phyloP scores from a whole-genome alignment of 805 yeast genomes.

The Candida glaebosa region DNA sequence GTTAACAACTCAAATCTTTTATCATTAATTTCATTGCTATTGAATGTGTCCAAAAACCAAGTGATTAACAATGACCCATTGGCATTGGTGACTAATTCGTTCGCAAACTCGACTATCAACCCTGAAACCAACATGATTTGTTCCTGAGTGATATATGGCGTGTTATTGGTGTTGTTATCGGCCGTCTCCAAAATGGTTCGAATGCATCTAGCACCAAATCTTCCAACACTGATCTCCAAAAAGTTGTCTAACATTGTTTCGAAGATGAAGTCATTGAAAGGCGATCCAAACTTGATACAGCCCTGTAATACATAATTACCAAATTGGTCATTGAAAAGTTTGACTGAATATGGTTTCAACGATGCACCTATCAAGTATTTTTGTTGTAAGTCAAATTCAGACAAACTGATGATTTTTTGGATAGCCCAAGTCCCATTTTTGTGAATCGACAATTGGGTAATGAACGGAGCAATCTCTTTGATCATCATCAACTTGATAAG shows the following conservation, averaged over 20 bases:
- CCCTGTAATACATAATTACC: conserved; percentile 97
- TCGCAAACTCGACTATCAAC: conserved; percentile 72
- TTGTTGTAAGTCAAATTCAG: conserved; percentile 48
- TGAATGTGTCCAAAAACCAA: conserved; percentile 85
- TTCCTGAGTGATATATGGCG: conserved; percentile 42
- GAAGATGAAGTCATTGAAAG: conserved; percentile 85
- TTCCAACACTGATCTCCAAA: conserved; percentile 75
- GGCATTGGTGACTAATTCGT: conserved; percentile 72
- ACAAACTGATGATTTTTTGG: conserved; percentile 81
- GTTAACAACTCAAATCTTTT: conserved; percentile 66
- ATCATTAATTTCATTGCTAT: conserved; percentile 30
- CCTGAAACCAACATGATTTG: conserved; percentile 73
- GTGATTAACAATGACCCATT: conserved; percentile 89
- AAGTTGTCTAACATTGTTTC: conserved; percentile 78
- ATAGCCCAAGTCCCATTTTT: conserved; percentile 99
- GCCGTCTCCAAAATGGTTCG: conserved; percentile 88
- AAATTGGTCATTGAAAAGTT: conserved; percentile 89
- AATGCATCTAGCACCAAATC: conserved; percentile 94
- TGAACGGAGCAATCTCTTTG: conserved; percentile 67
- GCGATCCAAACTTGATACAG: conserved; percentile 83
- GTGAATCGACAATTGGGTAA: conserved; percentile 91
- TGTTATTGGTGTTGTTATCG: conserved; percentile 6
- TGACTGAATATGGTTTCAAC: conserved; percentile 76
- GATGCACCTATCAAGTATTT: conserved; percentile 64
- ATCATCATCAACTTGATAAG: conserved; percentile 78